These are phyloP conservation scores for Rhynchospora breviuscula DNA, from an alignment of 176 grass and related monocot genomes.

Conservation along the genomic window DNA sequence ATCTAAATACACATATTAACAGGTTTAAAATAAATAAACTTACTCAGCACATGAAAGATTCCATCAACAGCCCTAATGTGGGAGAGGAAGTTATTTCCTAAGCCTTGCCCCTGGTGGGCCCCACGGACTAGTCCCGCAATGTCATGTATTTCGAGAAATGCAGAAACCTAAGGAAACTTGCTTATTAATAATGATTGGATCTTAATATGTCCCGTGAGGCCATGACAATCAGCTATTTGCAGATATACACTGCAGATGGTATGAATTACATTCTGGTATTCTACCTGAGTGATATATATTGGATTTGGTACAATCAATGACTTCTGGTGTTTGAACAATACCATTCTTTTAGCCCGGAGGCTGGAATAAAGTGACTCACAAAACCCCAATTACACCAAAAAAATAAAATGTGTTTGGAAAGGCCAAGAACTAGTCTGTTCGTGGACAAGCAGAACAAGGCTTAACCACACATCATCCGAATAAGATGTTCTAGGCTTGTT, in stretches of 20 bases:
- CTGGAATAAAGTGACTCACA: background rate
- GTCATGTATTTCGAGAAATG: constrained; percentile 89
- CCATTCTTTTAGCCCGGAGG: background rate
- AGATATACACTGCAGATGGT: background rate
- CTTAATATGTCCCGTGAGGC: background rate
- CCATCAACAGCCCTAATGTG: constrained; percentile 99
- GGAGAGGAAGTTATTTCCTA: constrained; percentile 88
- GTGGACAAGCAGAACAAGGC: no score
- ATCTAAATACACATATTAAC: background rate
- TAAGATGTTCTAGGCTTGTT: no score
- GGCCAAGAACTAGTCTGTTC: no score
- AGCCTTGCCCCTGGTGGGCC: constrained; percentile 80
- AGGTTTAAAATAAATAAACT: constrained; percentile 25
- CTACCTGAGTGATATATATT: background rate
- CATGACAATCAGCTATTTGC: background rate
- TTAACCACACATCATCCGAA: no score
- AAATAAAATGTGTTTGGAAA: background rate
- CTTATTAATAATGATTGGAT: background rate
- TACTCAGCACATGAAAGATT: constrained; percentile 98
- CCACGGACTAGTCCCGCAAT: constrained; percentile 95
- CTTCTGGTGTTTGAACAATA: background rate
- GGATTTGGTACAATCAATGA: background rate
- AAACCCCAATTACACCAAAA: background rate
- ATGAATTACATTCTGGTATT: background rate
- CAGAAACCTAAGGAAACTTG: constrained; percentile 46